phyloP scores from a whole-genome alignment of 2,329 filamentous ascomycete genomes.

The Colletotrichum sp. region DNA sequence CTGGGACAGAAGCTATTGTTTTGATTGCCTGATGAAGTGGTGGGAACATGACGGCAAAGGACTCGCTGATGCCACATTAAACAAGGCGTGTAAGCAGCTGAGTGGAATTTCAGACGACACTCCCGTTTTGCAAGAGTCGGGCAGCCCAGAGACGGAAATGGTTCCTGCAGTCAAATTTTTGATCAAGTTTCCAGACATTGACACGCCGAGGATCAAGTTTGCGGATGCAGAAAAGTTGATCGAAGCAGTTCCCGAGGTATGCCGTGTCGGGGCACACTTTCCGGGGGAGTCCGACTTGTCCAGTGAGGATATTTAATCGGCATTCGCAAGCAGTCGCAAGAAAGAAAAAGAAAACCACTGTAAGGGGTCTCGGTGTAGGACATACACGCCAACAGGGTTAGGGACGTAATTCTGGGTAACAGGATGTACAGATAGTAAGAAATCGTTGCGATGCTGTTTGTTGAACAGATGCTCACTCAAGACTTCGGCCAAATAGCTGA shows the following conservation, averaged over 20 bases:
- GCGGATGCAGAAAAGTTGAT: not conserved
- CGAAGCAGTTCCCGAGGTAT: not conserved
- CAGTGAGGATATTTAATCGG: not conserved
- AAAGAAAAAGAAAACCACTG: no score
- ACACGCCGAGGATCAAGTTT: not conserved
- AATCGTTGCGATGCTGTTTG: not conserved
- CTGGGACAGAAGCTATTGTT: not conserved
- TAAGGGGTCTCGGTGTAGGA: no score
- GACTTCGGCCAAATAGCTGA: not conserved
- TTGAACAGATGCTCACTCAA: not conserved
- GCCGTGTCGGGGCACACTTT: not conserved
- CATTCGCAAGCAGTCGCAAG: not conserved
- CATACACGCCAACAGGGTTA: no score
- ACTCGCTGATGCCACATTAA: rapidly evolving
- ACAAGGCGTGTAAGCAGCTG: not conserved
- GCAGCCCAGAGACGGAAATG: not conserved
- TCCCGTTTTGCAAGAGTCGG: not conserved
- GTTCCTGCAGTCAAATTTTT: not conserved
- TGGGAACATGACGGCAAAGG: not conserved
- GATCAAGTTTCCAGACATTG: not conserved
- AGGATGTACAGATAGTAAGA: no score
- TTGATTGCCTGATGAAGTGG: not conserved
- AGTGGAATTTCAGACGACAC: no score
- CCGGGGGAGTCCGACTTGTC: not conserved
- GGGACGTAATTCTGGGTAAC: no score